Evolutionary conservation across 2,329 filamentous ascomycete genomes (phyloP).

Genomic region (Cordyceps militaris): DNA sequence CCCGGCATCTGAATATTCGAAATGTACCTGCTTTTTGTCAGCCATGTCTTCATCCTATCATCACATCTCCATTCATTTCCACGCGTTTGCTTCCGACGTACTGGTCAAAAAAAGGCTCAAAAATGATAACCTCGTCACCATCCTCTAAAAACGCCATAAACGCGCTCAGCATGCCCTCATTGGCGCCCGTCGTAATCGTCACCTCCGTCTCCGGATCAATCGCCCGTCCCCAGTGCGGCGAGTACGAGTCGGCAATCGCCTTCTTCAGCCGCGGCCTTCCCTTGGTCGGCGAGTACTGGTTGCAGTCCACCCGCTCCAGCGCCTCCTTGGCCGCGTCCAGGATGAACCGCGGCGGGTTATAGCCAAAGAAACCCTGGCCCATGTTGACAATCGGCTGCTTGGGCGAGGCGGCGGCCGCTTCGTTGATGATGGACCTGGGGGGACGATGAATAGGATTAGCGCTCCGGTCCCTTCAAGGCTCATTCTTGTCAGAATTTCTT

Average conservation of each 20-base stretch:
- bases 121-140: slow-evolving; percentile 94
- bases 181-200: slow-evolving; percentile 86
- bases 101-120: slow-evolving; percentile 99
- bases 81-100: slow-evolving; percentile 36
- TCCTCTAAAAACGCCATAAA: slow-evolving; percentile 97
- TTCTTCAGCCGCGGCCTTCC: slow-evolving; percentile 86
- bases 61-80: not conserved
- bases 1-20: slow-evolving; percentile 98
- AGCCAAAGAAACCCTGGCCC: slow-evolving; percentile 70
- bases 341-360: slow-evolving; percentile 89
- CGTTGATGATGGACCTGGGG: slow-evolving; percentile 57
- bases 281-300: slow-evolving; percentile 96
- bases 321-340: slow-evolving; percentile 83
- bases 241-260: slow-evolving; percentile 88
- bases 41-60: too few species aligned
- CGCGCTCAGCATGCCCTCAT: slow-evolving; percentile 87
- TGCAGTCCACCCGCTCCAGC: slow-evolving; percentile 87
- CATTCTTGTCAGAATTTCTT: slow-evolving; percentile 20
- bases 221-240: slow-evolving; percentile 74
- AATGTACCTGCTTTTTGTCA: slow-evolving; percentile 56
- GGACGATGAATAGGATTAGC: not conserved
- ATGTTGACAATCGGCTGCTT: slow-evolving; percentile 59
- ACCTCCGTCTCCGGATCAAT: slow-evolving; percentile 88
- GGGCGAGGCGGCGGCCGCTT: slow-evolving; percentile 55
- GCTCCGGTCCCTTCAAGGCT: too few species aligned